Evolutionary conservation across 768 basidiomycete genomes (phyloP).

Genomic region (Ramaria rubella): DNA sequence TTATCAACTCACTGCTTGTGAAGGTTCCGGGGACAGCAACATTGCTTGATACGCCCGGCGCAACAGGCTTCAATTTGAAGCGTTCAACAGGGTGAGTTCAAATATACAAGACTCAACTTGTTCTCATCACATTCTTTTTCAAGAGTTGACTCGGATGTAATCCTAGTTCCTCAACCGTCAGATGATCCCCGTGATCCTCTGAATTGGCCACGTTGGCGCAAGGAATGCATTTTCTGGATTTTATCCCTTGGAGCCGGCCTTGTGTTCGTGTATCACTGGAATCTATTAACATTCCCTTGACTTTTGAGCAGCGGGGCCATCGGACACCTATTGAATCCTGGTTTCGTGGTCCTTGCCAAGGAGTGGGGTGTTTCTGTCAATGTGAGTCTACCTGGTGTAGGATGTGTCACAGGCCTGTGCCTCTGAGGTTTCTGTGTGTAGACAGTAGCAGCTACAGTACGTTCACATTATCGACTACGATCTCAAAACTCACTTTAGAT

Average conservation of each 20-base stretch:
- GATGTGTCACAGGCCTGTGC: no score
- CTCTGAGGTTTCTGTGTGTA: not conserved
- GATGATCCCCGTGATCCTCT: slow-evolving; percentile 36
- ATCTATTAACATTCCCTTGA: not conserved
- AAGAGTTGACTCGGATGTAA: slow-evolving; percentile 23
- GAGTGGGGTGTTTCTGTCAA: slow-evolving; percentile 32
- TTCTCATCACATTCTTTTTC: no score
- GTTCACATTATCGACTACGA: no score
- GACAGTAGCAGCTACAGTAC: not conserved
- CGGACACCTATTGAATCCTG: slow-evolving; percentile 16
- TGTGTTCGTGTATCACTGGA: not conserved
- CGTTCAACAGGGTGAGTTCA: not conserved
- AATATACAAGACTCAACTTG: no score
- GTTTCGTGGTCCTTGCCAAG: slow-evolving; percentile 34
- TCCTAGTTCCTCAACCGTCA: slow-evolving; percentile 39
- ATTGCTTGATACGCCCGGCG: not conserved
- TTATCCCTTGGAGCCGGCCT: slow-evolving; percentile 2
- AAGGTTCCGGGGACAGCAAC: slow-evolving; percentile 1
- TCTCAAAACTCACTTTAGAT: no score
- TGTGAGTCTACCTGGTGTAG: not conserved
- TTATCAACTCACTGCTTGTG: no score
- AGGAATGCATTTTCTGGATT: slow-evolving; percentile 39
- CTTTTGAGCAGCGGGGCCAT: slow-evolving; percentile 10
- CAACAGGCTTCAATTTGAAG: not conserved
- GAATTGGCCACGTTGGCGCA: slow-evolving; percentile 42